Percentiles rank a stretch among this genome's conserved stretches.
These are phyloP conservation scores for Monosporozyma siamensis DNA, from an alignment of 805 yeast species.

Conservation along the genomic window DNA sequence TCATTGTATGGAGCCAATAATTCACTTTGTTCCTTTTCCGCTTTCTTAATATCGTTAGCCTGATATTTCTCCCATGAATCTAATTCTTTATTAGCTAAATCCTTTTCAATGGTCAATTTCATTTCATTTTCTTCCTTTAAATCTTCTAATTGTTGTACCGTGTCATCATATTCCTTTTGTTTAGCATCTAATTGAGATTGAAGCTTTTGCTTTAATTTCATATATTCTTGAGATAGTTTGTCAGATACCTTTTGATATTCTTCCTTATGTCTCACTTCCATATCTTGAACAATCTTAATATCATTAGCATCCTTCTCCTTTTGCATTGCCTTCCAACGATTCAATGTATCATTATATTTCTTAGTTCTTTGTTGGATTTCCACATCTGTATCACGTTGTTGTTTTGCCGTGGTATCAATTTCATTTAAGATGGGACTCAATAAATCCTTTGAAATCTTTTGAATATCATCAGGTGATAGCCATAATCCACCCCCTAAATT, in stretches of 20 bases:
- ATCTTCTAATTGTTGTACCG: slow-evolving; percentile 31
- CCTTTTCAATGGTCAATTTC: slow-evolving; percentile 11
- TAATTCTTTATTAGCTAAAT: slow-evolving; percentile 16
- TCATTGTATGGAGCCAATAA: slow-evolving; percentile 37
- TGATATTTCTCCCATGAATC: slow-evolving; percentile 22
- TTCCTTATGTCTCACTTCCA: slow-evolving; percentile 35
- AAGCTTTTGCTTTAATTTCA: slow-evolving; percentile 27
- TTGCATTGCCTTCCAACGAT: slow-evolving; percentile 35
- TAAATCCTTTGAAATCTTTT: slow-evolving; percentile 66
- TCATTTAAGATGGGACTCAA: slow-evolving; percentile 79
- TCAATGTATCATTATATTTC: slow-evolving; percentile 33
- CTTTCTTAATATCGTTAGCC: slow-evolving; percentile 24
- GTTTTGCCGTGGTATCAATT: slow-evolving; percentile 58
- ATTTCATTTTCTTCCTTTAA: slow-evolving; percentile 24
- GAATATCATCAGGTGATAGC: slow-evolving; percentile 68
- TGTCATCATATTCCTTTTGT: slow-evolving; percentile 36
- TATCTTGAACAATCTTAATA: slow-evolving; percentile 31
- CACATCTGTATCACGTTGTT: slow-evolving; percentile 55
- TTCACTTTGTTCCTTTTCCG: slow-evolving; percentile 25
- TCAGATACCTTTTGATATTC: slow-evolving; percentile 28
- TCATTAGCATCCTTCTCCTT: slow-evolving; percentile 33
- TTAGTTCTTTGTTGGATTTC: slow-evolving; percentile 33
- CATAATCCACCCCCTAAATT: slow-evolving; percentile 84
- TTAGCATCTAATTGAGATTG: slow-evolving; percentile 30
- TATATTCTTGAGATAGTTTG: slow-evolving; percentile 39